These are phyloP conservation scores for Phytophthora boehmeriae DNA, from an alignment of 352 stramenopile species.

Conservation along the genomic window DNA sequence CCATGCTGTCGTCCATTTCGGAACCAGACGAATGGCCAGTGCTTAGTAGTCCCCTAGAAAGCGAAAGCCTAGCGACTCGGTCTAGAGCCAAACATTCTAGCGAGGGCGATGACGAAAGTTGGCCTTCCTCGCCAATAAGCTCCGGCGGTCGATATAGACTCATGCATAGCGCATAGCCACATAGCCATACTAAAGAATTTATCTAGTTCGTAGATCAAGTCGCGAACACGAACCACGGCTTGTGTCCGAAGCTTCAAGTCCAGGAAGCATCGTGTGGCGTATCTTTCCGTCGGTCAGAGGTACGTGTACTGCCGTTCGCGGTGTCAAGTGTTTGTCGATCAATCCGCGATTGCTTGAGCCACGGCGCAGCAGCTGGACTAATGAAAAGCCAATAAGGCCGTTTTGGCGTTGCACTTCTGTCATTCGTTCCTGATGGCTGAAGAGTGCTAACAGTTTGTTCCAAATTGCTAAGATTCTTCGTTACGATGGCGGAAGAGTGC, in stretches of 20 bases:
- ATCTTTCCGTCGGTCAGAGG: conserved; percentile 7
- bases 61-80: not conserved
- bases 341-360: conserved; percentile 3
- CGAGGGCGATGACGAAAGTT: no score
- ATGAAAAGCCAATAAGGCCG: no score
- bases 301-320: conserved; percentile 26
- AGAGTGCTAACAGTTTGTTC: no score
- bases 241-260: conserved; percentile 1
- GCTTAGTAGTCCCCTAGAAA: conserved; percentile 10
- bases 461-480: no score
- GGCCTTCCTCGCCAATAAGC: not conserved
- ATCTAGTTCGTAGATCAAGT: no score
- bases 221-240: not conserved
- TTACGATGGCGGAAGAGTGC: no score
- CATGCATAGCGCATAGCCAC: not conserved
- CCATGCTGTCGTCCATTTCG: conserved; percentile 15
- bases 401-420: no score
- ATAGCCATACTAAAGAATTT: no score
- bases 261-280: not conserved
- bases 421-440: no score
- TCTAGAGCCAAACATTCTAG: no score
- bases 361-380: conserved; percentile 9
- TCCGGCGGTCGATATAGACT: not conserved
- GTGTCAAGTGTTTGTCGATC: conserved; percentile 9
- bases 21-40: conserved; percentile 13